Evolutionary conservation across 495 filamentous ascomycete species (phyloP).

Genomic region (Aspergillus hancockii): DNA sequence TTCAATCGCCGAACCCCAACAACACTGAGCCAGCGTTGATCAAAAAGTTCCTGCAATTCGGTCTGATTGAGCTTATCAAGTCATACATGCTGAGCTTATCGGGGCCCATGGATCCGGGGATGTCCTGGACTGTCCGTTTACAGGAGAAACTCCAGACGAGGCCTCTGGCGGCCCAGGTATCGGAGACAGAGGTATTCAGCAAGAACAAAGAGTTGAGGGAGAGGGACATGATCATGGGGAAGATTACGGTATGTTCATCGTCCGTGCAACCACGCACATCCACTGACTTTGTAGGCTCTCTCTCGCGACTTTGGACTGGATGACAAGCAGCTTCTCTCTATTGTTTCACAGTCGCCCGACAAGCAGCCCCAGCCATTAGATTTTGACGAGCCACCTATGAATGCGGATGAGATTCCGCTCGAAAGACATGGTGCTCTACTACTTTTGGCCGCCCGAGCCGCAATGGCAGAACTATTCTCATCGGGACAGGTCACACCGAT

Average conservation of each 20-base stretch:
- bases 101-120: constrained; percentile 60
- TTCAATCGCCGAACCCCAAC: constrained; percentile 48
- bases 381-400: constrained; percentile 44
- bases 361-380: constrained; percentile 41
- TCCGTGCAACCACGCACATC: not conserved
- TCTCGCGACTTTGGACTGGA: constrained; percentile 67
- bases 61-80: constrained; percentile 82
- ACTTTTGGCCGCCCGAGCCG: constrained; percentile 55
- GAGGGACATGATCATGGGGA: constrained; percentile 71
- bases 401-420: constrained; percentile 66
- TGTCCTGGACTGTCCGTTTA: constrained; percentile 76
- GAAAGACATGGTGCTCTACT: constrained; percentile 70
- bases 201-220: constrained; percentile 62
- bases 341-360: constrained; percentile 34
- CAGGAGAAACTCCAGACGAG: constrained; percentile 68
- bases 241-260: constrained; percentile 64
- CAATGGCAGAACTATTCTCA: constrained; percentile 37
- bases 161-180: constrained; percentile 47
- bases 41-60: constrained; percentile 75
- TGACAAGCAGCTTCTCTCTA: constrained; percentile 51
- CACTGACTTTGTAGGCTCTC: constrained; percentile 55
- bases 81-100: constrained; percentile 64
- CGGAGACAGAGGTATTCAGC: constrained; percentile 61
- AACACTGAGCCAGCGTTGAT: constrained; percentile 62
- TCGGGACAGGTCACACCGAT: constrained; percentile 37